Base-by-base conservation (phyloP, 208 protist species). In the Crithidia thermophila region DNA sequence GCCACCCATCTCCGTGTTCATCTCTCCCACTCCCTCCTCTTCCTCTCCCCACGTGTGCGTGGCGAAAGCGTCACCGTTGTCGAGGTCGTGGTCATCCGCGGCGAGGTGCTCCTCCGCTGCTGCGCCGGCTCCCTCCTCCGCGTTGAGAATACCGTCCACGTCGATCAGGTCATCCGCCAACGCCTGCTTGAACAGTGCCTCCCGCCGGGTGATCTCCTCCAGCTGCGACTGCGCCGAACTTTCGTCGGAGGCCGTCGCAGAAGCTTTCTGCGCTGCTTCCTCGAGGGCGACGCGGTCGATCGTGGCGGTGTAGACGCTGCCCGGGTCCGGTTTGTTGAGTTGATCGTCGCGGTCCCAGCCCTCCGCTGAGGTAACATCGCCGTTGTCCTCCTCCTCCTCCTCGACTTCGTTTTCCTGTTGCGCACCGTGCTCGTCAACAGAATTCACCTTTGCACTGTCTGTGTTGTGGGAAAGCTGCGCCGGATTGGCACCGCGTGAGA, bases 91-190 rank as follows among this genome's bases (percentile, higher is more conserved):
- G 14, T 56, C 37, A 25, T 9, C 37, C 11, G 10, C 1, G 36
- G 13, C 37, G 47, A 18, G 10, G 25, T 11, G 8, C 20, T 25
- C 27, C 8, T 11, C 25, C 6, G 3, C n/a, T 21, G 37, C 56
- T 2, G 56, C 39, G 21, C 7, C 43, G 3, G n/a, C 46, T 37
- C 14, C 21, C 20, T 39, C 40, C 23, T 20, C 25, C 56, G 23
- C 63, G 1, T 23, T 18, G 23, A 55, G 33, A 20, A 79, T 31
- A 0, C 25, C 40, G 0, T 79, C 73, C 20, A 79, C 23, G 14
- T 27, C 73, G 34, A 79, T 67, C 30, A 79, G 27, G 9, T 79
- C 73, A 21, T 79, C 73, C 23, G 42, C 8, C 5, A 79, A 23
- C 0, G 65, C 64, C 47, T 58, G 72, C 43, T 53, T 27, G 18